Percentiles rank a stretch among this genome's conserved stretches.
Evolutionary conservation across 257 asterid species (phyloP).

Genomic region (Orobanche coerulescens): DNA sequence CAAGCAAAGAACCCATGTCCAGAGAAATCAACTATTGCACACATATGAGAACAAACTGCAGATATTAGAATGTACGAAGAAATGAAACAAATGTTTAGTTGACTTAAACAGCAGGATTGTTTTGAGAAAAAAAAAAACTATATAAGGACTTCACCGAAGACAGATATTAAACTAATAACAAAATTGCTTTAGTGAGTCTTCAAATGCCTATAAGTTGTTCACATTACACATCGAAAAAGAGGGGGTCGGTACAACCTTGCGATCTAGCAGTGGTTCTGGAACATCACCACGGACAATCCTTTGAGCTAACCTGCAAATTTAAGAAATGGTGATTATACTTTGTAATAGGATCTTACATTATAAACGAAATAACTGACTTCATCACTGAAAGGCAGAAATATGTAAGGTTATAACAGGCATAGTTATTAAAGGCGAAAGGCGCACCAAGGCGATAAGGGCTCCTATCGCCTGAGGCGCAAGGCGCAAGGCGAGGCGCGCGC

Average conservation of each 20-base stretch:
- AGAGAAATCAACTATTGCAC: conserved; percentile 62
- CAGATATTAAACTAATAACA: not conserved
- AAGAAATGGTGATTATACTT: not conserved
- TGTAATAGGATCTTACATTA: not conserved
- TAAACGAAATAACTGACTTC: no score
- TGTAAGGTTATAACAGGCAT: no score
- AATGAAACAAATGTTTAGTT: not conserved
- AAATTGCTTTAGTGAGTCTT: not conserved
- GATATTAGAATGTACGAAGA: conserved; percentile 5
- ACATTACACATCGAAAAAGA: not conserved
- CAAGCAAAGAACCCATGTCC: conserved; percentile 89
- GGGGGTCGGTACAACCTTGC: conserved; percentile 46
- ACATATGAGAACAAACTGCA: conserved; percentile 2
- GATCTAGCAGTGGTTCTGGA: conserved; percentile 81
- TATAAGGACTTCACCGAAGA: not conserved
- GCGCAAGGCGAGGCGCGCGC: no score
- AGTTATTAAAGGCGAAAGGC: no score
- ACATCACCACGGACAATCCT: conserved; percentile 91
- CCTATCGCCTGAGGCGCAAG: no score
- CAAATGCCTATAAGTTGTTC: not conserved
- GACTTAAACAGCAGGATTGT: no score
- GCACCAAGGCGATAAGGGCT: no score
- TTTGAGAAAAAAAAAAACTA: no score
- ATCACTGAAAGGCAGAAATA: no score
- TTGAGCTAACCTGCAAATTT: conserved; percentile 81